Percentiles rank a stretch among this genome's conserved stretches.
Evolutionary conservation across 2,329 filamentous ascomycete species (phyloP).

Genomic region (Neofusicoccum sp.): DNA sequence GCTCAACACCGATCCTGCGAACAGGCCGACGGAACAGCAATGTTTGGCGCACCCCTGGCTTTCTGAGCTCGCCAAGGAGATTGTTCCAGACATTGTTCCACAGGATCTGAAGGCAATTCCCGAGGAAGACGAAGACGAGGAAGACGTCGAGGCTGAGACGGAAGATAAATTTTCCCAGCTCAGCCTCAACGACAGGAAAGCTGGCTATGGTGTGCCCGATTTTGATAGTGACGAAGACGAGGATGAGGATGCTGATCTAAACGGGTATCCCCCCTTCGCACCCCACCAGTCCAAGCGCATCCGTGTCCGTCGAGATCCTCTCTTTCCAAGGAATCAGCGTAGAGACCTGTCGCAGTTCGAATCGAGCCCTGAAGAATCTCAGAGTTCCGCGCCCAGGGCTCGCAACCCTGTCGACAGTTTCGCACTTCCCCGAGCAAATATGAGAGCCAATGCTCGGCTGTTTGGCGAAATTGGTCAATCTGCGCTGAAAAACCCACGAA

Average conservation of each 20-base stretch:
- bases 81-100: conserved; percentile 31
- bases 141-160: conserved; percentile 21
- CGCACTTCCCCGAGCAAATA: conserved; percentile 24
- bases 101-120: conserved; percentile 40
- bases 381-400: conserved; percentile 26
- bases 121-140: conserved; percentile 60
- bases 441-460: conserved; percentile 41
- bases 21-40: conserved; percentile 69
- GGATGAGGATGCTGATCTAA: conserved; percentile 30
- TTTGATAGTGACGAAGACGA: conserved; percentile 29
- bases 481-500: conserved; percentile 53
- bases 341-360: conserved; percentile 34
- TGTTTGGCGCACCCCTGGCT: conserved; percentile 77
- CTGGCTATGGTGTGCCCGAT: conserved; percentile 41
- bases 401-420: conserved; percentile 29
- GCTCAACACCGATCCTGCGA: conserved; percentile 74
- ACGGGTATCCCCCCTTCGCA: conserved; percentile 25
- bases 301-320: conserved; percentile 28
- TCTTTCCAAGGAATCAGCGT: conserved; percentile 39
- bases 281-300: conserved; percentile 47
- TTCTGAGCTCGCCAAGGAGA: conserved; percentile 39
- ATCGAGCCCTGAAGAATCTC: conserved; percentile 39
- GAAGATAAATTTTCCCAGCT: conserved; percentile 45
- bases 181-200: conserved; percentile 46
- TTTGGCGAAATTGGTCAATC: conserved; percentile 63